phyloP scores from a whole-genome alignment of 805 yeast genomes.

The Kregervanrija delftensis region DNA sequence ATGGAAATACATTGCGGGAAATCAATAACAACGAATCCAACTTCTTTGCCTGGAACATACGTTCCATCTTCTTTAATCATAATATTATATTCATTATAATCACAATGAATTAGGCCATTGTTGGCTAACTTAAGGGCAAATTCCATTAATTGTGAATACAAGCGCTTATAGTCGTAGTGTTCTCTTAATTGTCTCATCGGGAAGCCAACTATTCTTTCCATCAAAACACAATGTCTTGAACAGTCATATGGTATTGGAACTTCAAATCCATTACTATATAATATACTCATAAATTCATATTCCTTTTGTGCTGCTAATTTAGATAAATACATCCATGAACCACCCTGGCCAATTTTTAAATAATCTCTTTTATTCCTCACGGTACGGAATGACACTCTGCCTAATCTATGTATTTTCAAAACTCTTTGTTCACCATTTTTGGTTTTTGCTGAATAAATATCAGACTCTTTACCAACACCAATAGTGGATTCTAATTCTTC shows the following conservation, averaged over 20 bases:
- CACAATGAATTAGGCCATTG: constrained; percentile 93
- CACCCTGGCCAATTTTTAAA: constrained; percentile 62
- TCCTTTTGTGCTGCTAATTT: constrained; percentile 90
- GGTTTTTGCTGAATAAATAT: constrained; percentile 79
- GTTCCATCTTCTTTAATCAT: constrained; percentile 59
- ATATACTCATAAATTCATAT: constrained; percentile 75
- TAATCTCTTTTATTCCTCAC: constrained; percentile 94
- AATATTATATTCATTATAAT: constrained; percentile 93
- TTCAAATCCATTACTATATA: constrained; percentile 66
- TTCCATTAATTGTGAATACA: constrained; percentile 81
- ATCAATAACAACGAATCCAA: constrained; percentile 86
- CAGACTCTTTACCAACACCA: constrained; percentile 98
- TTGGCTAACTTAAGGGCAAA: constrained; percentile 80
- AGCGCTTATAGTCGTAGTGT: constrained; percentile 59
- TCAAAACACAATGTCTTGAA: constrained; percentile 85
- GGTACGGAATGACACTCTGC: constrained; percentile 87
- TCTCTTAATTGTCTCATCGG: constrained; percentile 80
- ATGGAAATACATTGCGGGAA: constrained; percentile 97
- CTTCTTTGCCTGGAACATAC: constrained; percentile 42
- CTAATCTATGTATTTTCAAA: constrained; percentile 85
- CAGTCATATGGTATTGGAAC: constrained; percentile 89
- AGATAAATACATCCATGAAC: constrained; percentile 90
- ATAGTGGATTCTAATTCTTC: constrained; percentile 79
- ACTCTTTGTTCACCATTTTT: constrained; percentile 58
- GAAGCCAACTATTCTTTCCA: constrained; percentile 87